These are phyloP conservation scores for Penicillium tannophilum DNA, from an alignment of 495 filamentous ascomycete species.

Conservation along the genomic window DNA sequence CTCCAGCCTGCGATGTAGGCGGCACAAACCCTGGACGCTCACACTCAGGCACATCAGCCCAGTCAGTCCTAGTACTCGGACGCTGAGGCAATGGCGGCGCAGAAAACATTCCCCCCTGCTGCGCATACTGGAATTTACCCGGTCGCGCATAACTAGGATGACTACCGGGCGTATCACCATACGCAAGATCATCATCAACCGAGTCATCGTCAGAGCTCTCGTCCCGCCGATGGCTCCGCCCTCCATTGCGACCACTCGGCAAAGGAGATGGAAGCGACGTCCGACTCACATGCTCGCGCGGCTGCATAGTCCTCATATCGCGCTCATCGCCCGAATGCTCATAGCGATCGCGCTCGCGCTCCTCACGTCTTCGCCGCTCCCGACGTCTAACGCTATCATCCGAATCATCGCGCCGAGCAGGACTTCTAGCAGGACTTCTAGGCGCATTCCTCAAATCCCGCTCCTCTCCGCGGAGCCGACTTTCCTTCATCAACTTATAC, in stretches of 20 bases:
- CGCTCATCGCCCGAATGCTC: conserved; percentile 40
- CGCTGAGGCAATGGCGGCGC: conserved; percentile 21
- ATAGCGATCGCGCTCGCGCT: conserved; percentile 33
- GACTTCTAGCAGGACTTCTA: conserved; percentile 44
- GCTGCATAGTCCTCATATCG: conserved; percentile 21
- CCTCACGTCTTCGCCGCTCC: conserved; percentile 32
- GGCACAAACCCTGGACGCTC: conserved; percentile 47
- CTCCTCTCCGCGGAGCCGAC: conserved; percentile 10
- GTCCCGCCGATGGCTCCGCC: conserved; percentile 12
- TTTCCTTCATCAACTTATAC: conserved; percentile 27
- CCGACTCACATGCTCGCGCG: conserved; percentile 23
- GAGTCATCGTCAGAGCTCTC: conserved; percentile 39
- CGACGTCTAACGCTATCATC: conserved; percentile 45
- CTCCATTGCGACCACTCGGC: conserved; percentile 28
- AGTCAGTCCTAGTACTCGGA: conserved; percentile 26
- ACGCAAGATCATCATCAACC: conserved; percentile 41
- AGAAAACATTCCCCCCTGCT: conserved; percentile 34
- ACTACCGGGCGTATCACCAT: conserved; percentile 38
- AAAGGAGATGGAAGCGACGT: conserved; percentile 24
- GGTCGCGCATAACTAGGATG: conserved; percentile 54
- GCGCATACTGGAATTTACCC: conserved; percentile 52
- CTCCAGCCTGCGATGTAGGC: conserved; percentile 34
- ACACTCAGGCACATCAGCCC: conserved; percentile 44
- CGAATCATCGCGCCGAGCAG: conserved; percentile 48
- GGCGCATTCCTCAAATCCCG: conserved; percentile 30